These are phyloP conservation scores for Pseudomassariella vexata DNA, from an alignment of 2,329 filamentous ascomycete genomes.

Conservation along the genomic window DNA sequence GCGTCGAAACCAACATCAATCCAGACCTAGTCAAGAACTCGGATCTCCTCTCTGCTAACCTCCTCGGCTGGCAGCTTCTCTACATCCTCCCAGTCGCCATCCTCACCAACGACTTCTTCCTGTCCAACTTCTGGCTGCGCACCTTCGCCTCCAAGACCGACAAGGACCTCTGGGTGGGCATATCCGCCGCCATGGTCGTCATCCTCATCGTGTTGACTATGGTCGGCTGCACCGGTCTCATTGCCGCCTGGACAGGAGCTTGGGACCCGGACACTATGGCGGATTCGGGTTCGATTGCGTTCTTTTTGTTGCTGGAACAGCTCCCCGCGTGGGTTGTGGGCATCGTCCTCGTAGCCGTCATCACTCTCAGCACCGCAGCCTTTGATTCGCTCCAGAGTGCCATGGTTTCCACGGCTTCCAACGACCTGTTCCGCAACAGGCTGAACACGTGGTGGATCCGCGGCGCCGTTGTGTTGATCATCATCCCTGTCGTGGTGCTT, in stretches of 20 bases:
- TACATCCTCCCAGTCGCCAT: conserved; percentile 81
- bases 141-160: conserved; percentile 77
- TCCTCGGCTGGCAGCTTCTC: conserved; percentile 78
- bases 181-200: conserved; percentile 58
- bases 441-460: conserved; percentile 73
- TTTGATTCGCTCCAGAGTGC: conserved; percentile 79
- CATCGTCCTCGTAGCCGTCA: conserved; percentile 74
- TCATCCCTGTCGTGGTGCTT: conserved; percentile 68
- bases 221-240: conserved; percentile 66
- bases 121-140: conserved; percentile 79
- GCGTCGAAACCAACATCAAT: conserved; percentile 68
- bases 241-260: conserved; percentile 73
- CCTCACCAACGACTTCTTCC: conserved; percentile 80
- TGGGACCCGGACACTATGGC: conserved; percentile 55
- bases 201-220: conserved; percentile 67
- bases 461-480: conserved; percentile 61
- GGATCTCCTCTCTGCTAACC: conserved; percentile 59
- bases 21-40: conserved; percentile 62
- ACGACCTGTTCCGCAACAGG: conserved; percentile 79
- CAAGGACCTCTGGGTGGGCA: conserved; percentile 69
- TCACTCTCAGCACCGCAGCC: conserved; percentile 68
- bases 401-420: conserved; percentile 80
- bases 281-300: conserved; percentile 60
- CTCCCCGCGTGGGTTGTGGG: conserved; percentile 79
- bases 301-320: conserved; percentile 68